These are phyloP conservation scores for Phytophthora chlamydospora DNA, from an alignment of 352 stramenopile species.

Conservation along the genomic window DNA sequence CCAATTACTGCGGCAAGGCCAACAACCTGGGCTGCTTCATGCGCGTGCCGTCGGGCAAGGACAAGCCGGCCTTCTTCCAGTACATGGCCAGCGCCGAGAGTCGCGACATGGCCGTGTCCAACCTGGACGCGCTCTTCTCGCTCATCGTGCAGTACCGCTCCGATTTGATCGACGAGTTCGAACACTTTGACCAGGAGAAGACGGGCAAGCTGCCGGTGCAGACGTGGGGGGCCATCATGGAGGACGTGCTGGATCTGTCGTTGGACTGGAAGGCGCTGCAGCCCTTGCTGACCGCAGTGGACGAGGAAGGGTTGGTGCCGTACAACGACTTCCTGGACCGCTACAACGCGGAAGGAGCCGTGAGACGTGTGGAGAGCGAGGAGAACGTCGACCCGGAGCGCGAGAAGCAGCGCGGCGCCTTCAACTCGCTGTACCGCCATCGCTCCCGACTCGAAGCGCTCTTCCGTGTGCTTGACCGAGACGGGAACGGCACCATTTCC, in stretches of 20 bases:
- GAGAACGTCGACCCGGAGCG: slow-evolving; percentile 47
- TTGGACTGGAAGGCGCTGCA: slow-evolving; percentile 83
- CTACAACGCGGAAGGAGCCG: slow-evolving; percentile 70
- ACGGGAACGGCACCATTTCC: slow-evolving; percentile 85
- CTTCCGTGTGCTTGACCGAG: slow-evolving; percentile 82
- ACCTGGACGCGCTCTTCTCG: slow-evolving; percentile 85
- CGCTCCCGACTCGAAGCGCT: slow-evolving; percentile 80
- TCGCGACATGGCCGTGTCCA: slow-evolving; percentile 81
- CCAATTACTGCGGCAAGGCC: slow-evolving; percentile 86
- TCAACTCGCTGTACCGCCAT: slow-evolving; percentile 87
- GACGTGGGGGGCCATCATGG: slow-evolving; percentile 71
- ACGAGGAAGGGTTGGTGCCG: slow-evolving; percentile 69
- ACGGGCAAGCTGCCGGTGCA: slow-evolving; percentile 53
- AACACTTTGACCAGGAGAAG: slow-evolving; percentile 50
- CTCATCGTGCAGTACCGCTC: slow-evolving; percentile 80
- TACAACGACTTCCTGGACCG: slow-evolving; percentile 78
- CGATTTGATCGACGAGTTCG: slow-evolving; percentile 69
- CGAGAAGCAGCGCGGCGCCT: slow-evolving; percentile 64
- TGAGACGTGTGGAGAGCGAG: slow-evolving; percentile 25
- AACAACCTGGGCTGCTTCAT: slow-evolving; percentile 90
- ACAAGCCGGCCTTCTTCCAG: slow-evolving; percentile 88
- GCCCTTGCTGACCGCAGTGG: slow-evolving; percentile 73
- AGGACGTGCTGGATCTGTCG: slow-evolving; percentile 79
- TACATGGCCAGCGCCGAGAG: slow-evolving; percentile 87
- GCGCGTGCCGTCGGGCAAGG: slow-evolving; percentile 69